Evolutionary conservation across 805 yeast genomes (phyloP).

Genomic region (Candida coquimbonensis): DNA sequence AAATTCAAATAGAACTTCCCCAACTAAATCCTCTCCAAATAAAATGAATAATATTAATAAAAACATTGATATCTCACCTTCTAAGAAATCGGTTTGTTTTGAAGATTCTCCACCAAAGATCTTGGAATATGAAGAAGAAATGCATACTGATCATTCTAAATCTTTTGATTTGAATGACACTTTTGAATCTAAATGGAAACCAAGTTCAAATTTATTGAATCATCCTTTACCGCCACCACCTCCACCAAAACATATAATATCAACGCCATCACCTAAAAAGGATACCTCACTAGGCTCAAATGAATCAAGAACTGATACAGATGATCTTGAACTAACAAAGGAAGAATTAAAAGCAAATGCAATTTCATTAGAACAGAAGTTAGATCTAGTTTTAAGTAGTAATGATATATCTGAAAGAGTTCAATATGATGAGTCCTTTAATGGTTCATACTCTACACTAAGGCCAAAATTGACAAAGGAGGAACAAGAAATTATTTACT

Average conservation of each 20-base stretch:
- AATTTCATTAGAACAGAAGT: slow-evolving; percentile 36
- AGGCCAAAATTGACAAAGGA: slow-evolving; percentile 16
- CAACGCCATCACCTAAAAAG: slow-evolving; percentile 18
- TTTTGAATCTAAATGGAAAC: slow-evolving; percentile 24
- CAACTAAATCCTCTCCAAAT: slow-evolving; percentile 3
- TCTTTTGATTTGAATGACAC: slow-evolving; percentile 11
- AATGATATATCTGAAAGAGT: slow-evolving; percentile 18
- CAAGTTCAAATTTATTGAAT: slow-evolving; percentile 4
- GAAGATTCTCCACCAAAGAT: slow-evolving; percentile 33
- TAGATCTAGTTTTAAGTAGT: slow-evolving; percentile 32
- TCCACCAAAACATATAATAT: slow-evolving; percentile 26
- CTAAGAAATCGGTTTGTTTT: slow-evolving; percentile 33
- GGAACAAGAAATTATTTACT: slow-evolving; percentile 19
- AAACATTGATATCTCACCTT: slow-evolving; percentile 23
- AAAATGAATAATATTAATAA: too few species aligned
- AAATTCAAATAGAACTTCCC: slow-evolving; percentile 12
- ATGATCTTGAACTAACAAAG: slow-evolving; percentile 22
- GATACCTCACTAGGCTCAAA: slow-evolving; percentile 20
- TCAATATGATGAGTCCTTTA: slow-evolving; percentile 18
- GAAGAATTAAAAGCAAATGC: slow-evolving; percentile 21
- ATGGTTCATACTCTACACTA: slow-evolving; percentile 19
- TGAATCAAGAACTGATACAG: slow-evolving; percentile 11
- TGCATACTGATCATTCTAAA: slow-evolving; percentile 20
- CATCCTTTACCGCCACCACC: slow-evolving; percentile 34
- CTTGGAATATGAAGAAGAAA: slow-evolving; percentile 25